Evolutionary conservation across 768 basidiomycete species (phyloP), one percentile per base, ranked within the genome.

Genomic region (Suillus placidus): DNA sequence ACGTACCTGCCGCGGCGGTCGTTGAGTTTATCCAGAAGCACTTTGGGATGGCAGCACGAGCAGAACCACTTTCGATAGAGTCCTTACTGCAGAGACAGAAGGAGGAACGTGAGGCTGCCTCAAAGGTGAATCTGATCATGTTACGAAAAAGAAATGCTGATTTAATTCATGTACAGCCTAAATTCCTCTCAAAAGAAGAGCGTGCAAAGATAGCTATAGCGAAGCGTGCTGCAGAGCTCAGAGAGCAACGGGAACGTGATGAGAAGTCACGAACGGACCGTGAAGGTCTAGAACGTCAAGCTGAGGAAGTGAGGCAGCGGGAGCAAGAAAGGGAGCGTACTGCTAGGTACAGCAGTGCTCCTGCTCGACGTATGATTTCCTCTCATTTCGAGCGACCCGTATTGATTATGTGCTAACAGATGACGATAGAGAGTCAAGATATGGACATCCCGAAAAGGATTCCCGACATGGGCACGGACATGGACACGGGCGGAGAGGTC

Each of bases 161-260:
- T 60, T 54, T 43, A 43, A 14, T 35, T 37, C 13, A 57, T 67
- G 35, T 26, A 20, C 56, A 98, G 95, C 97, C 97, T 42, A 97
- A 88, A 78, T 99, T 99, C 81, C 82, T 99, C 16, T 87, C 93
- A 3, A 99, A 93, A 78, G 93, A 95, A 69, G 93, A 97, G 72
- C 88, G 97, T 58, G 94, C 93, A 20, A 87, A 88, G 72, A 79
- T 97, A 42, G 97, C 97, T 4, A 92, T 98, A 66, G 88, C 90
- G 18, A 92, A 93, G 71, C 89, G 97, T 16, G 85, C 89, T 23
- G 85, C 91, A 65, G 96, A 98, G 74, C 90, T 98, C 47, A 84
- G 81, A 60, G 87, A 87, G 52, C 85, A 93, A 72, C 88, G 83
- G 66, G 87, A 86, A 63, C 84, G 81, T 58, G 89, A 90, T 23